Percentiles rank a stretch among this genome's conserved stretches.
These are phyloP conservation scores for Globisporangium rhizosaccharum DNA, from an alignment of 352 stramenopile genomes.

Conservation along the genomic window DNA sequence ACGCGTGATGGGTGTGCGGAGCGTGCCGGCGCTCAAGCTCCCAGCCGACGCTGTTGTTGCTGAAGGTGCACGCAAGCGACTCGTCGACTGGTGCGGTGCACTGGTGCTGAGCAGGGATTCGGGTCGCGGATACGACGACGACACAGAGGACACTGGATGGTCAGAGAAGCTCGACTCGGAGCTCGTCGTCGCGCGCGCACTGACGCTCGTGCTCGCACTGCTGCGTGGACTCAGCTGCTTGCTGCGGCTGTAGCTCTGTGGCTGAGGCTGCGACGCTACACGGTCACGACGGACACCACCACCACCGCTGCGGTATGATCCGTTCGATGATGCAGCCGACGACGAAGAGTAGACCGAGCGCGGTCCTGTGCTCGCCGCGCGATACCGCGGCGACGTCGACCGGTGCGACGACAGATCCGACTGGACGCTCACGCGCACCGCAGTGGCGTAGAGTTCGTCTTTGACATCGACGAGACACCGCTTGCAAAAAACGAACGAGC, in stretches of 20 bases:
- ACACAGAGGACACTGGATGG: background rate
- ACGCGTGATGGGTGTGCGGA: background rate
- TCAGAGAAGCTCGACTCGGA: constrained; percentile 17
- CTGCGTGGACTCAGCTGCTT: constrained; percentile 12
- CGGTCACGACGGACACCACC: background rate
- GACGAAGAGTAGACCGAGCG: constrained; percentile 14
- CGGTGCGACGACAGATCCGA: constrained; percentile 31
- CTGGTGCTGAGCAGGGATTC: background rate
- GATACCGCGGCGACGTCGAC: constrained; percentile 13
- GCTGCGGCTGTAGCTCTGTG: constrained; percentile 3
- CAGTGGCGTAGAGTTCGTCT: constrained; percentile 33
- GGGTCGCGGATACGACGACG: background rate
- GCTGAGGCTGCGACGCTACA: background rate
- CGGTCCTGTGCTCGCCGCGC: constrained; percentile 3
- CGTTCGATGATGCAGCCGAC: constrained; percentile 2
- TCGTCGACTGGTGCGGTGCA: constrained; percentile 1
- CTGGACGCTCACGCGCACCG: constrained; percentile 30
- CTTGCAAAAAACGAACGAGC: constrained; percentile 54
- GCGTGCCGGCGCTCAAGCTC: background rate
- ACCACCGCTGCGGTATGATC: constrained; percentile 19
- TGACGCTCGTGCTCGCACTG: constrained; percentile 10
- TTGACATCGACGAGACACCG: constrained; percentile 41
- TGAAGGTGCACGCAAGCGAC: too few species aligned
- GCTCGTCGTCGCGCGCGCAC: constrained; percentile 5
- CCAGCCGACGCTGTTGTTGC: too few species aligned